phyloP scores from a whole-genome alignment of 768 basidiomycete species.

The Kwoniella bestiolae region DNA sequence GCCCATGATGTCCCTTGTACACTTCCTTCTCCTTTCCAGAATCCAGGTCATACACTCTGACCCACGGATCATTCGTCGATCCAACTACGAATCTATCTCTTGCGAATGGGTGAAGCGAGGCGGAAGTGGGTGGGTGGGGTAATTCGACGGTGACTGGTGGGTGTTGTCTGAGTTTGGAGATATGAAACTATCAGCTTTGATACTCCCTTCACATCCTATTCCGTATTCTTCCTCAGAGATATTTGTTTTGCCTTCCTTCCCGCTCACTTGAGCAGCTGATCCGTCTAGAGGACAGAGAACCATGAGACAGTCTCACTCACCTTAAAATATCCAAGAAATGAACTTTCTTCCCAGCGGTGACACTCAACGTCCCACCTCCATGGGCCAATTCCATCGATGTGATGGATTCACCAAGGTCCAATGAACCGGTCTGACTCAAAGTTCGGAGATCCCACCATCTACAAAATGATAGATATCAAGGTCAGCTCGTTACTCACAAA shows the following conservation, averaged over 20 bases:
- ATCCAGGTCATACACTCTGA: constrained; percentile 81
- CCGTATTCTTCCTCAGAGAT: too few relatives aligned
- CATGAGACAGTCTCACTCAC: constrained; percentile 60
- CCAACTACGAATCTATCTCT: constrained; percentile 93
- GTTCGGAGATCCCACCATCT: constrained; percentile 98
- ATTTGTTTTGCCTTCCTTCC: too few relatives aligned
- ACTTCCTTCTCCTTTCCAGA: constrained; percentile 88
- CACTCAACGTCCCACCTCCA: constrained; percentile 76
- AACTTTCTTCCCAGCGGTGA: constrained; percentile 89
- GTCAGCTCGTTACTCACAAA: too few relatives aligned
- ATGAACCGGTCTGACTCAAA: constrained; percentile 69
- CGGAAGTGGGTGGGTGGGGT: constrained; percentile 86
- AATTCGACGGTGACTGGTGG: constrained; percentile 77
- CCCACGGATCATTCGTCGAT: constrained; percentile 90
- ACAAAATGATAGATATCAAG: neutral
- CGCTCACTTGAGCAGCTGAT: too few relatives aligned
- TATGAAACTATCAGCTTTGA: too few relatives aligned
- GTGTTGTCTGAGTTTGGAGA: constrained; percentile 63
- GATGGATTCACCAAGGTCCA: constrained; percentile 77
- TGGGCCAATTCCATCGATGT: constrained; percentile 91
- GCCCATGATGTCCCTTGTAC: constrained; percentile 95
- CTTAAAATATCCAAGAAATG: constrained; percentile 72
- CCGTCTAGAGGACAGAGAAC: too few relatives aligned
- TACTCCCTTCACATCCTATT: too few relatives aligned
- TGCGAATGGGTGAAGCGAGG: constrained; percentile 86